A percentile compares a stretch with the other conserved stretches of the same genome.
phyloP scores from a whole-genome alignment of 805 yeast species.

The Pichia insulana region DNA sequence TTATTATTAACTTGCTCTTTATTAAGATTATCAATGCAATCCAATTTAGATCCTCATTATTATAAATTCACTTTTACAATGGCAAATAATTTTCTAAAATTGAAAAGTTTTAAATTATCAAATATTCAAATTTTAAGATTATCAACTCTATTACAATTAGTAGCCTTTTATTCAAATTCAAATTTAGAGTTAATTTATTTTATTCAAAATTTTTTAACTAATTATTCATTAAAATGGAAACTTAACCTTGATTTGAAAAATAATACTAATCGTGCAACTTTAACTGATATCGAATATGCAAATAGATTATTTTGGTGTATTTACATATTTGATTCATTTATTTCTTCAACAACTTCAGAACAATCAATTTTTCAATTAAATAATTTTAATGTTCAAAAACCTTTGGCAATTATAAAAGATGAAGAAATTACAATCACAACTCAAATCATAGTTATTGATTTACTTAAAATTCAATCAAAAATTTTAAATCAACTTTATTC shows the following conservation, averaged over 20 bases:
- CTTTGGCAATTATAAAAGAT: slow-evolving; percentile 30
- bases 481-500: slow-evolving; percentile 23
- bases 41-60: slow-evolving; percentile 28
- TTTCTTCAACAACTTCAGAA: slow-evolving; percentile 22
- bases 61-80: slow-evolving; percentile 46
- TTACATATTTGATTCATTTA: slow-evolving; percentile 21
- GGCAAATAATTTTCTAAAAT: slow-evolving; percentile 31
- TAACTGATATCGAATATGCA: slow-evolving; percentile 34
- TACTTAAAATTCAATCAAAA: slow-evolving; percentile 40
- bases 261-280: slow-evolving; percentile 24
- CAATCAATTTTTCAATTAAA: slow-evolving; percentile 23
- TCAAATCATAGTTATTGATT: slow-evolving; percentile 30
- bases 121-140: slow-evolving; percentile 6
- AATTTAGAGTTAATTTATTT: slow-evolving; percentile 5
- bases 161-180: slow-evolving; percentile 1
- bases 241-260: slow-evolving; percentile 35
- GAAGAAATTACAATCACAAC: slow-evolving; percentile 33
- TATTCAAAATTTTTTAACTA: slow-evolving; percentile 47
- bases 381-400: slow-evolving; percentile 24
- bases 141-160: slow-evolving; percentile 2
- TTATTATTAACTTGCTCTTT: slow-evolving; percentile 49
- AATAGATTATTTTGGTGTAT: slow-evolving; percentile 30
- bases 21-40: slow-evolving; percentile 29
- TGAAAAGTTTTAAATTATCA: background rate
- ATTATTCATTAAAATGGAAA: slow-evolving; percentile 34